Conservation (phyloP, 257 asterid species). For the Gentiana straminea region DNA sequence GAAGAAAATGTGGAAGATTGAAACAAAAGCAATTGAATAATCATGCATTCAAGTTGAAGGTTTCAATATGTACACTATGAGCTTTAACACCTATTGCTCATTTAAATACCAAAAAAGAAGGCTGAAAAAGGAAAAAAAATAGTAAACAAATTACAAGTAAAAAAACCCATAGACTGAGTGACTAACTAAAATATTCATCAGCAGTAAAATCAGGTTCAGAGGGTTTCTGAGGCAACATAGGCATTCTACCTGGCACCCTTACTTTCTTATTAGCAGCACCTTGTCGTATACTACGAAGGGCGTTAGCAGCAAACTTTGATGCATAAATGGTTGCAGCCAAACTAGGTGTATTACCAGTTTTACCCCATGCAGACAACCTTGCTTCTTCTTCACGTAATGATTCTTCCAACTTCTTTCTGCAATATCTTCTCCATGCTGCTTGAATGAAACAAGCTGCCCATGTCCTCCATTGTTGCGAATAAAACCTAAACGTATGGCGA, state of each 20-base stretch:
- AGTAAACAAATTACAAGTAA: constrained; percentile 13
- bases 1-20: no score
- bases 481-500: constrained; percentile 83
- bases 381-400: constrained; percentile 69
- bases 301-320: constrained; percentile 87
- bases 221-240: constrained; percentile 81
- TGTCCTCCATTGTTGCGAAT: constrained; percentile 95
- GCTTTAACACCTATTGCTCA: no score
- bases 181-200: constrained; percentile 32
- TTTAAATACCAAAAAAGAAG: no score
- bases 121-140: no score
- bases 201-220: constrained; percentile 89
- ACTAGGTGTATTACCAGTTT: constrained; percentile 56
- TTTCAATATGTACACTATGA: no score
- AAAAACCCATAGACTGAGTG: constrained; percentile 15
- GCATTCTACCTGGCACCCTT: constrained; percentile 59
- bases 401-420: constrained; percentile 75
- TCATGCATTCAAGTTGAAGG: no score
- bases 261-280: constrained; percentile 39
- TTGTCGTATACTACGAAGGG: constrained; percentile 55
- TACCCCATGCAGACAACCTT: constrained; percentile 65
- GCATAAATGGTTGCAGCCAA: constrained; percentile 88
- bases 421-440: constrained; percentile 82
- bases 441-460: constrained; percentile 97
- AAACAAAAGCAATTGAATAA: no score